Evolutionary conservation across 768 basidiomycete genomes (phyloP).

Genomic region (Antrodiella citrinella): DNA sequence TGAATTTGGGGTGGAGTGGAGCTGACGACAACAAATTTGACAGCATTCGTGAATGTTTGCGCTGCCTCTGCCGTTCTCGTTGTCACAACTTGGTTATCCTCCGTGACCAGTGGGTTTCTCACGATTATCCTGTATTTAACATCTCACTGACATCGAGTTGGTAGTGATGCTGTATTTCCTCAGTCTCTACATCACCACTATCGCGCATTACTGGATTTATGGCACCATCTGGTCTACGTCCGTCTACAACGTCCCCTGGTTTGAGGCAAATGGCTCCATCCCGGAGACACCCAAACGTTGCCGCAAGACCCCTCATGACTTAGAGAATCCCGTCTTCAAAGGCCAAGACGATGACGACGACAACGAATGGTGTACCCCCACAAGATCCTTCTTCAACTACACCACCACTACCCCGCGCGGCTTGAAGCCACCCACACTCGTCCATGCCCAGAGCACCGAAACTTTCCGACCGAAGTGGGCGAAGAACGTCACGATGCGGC

Average conservation of each 20-base stretch:
- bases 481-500: conserved; percentile 30
- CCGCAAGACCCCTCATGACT: neutral
- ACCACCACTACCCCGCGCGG: conserved; percentile 1
- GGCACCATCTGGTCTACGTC: conserved; percentile 46
- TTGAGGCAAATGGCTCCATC: conserved; percentile 18
- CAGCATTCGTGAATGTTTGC: conserved; percentile 13
- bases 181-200: conserved; percentile 36
- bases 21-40: no score
- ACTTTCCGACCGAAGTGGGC: conserved; percentile 44
- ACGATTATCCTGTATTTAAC: neutral
- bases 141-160: neutral
- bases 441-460: conserved; percentile 12
- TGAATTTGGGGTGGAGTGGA: no score
- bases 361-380: neutral
- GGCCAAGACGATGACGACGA: conserved; percentile 1
- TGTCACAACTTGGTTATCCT: conserved; percentile 23
- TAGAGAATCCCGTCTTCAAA: conserved; percentile 8
- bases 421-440: conserved; percentile 12
- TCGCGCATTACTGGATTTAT: conserved; percentile 35
- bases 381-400: conserved; percentile 1
- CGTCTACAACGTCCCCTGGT: conserved; percentile 54
- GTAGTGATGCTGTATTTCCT: conserved; percentile 51
- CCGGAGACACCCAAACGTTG: neutral
- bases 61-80: conserved; percentile 23
- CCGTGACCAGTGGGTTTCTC: conserved; percentile 20